Conservation (phyloP, 768 basidiomycete genomes). For the Lyophyllum semitale region DNA sequence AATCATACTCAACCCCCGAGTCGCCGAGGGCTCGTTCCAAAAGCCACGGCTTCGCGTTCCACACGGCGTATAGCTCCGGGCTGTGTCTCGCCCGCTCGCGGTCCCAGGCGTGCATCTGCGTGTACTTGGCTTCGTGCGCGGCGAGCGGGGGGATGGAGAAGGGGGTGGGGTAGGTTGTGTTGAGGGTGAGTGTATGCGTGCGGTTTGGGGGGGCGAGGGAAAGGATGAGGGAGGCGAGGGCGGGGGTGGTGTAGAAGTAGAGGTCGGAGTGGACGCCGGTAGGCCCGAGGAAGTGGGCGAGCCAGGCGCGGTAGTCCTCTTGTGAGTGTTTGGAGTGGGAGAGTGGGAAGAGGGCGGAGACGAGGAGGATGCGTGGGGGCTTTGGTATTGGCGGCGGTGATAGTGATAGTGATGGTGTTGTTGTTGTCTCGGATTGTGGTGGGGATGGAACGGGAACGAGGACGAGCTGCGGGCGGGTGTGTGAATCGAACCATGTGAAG, state of each 20-base stretch:
- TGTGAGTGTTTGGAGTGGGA: constrained; percentile 49
- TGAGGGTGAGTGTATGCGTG: constrained; percentile 5
- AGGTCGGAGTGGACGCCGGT: constrained; percentile 42
- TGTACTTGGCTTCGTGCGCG: constrained; percentile 25
- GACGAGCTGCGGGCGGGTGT: no score
- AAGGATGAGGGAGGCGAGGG: background rate
- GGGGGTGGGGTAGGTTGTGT: constrained; percentile 36
- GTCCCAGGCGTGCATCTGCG: no score
- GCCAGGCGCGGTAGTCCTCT: constrained; percentile 46
- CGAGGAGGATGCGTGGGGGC: constrained; percentile 39
- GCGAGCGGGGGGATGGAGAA: constrained; percentile 50
- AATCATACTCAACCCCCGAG: constrained; percentile 39
- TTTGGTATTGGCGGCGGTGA: no score
- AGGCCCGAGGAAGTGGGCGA: constrained; percentile 40
- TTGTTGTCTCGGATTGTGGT: no score
- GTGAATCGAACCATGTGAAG: no score
- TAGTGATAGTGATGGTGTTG: no score
- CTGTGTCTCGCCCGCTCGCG: constrained; percentile 38
- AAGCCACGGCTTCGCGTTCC: constrained; percentile 57
- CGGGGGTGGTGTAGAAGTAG: constrained; percentile 53
- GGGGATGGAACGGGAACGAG: no score
- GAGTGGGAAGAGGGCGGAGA: no score
- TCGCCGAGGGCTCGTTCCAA: constrained; percentile 41
- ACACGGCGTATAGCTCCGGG: constrained; percentile 53
- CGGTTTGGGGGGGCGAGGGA: background rate